Evolutionary conservation across 2,329 filamentous ascomycete genomes (phyloP), one percentile per base, ranked within the genome.

Genomic region (Paraphoma sp.): DNA sequence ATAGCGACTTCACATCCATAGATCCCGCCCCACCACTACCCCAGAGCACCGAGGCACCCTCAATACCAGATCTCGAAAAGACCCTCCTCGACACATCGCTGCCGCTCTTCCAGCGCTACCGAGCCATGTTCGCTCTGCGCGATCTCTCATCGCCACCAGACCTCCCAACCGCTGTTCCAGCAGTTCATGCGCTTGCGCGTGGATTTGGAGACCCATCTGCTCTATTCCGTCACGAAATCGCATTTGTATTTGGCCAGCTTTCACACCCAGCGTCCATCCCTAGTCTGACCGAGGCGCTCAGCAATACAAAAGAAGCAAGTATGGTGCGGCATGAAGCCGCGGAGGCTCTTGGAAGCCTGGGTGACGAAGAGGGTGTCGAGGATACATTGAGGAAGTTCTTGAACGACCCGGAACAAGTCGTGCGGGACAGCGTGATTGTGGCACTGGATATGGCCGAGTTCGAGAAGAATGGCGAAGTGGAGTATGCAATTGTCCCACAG

Each of bases 281-380:
- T 4, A 92, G 92, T 57, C 85, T 99, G 56, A 89, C 90, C 14
- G 87, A 86, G 49, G 88, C 91, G 1, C 82, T 99, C 56, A 90
- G 90, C 69, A 84, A 99, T 75, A 80, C 86, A 47, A 83, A 91
- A 53, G 95, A 99, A 80, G 90, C 87, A 23, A 93, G 93, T 71
- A 99, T 99, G 95, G 95, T 99, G 54, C 89, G 95, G 54, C 95
- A 99, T 73, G 95, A 99, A 80, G 96, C 95, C 47, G 95, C 96
- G 1, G 95, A 99, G 80, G 95, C 95, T 23, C 86, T 99, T 28
- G 95, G 95, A 28, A 96, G 93, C 71, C 83, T 99, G 31, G 96
- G 95, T 23, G 92, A 96, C 18, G 93, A 97, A 77, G 90, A 93
- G 46, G 94, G 94, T 17, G 95, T 99, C 11, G 93, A 97, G 74